Conservation (phyloP, 1,284 basidiomycete species). For the Apiotrichum porosum region DNA sequence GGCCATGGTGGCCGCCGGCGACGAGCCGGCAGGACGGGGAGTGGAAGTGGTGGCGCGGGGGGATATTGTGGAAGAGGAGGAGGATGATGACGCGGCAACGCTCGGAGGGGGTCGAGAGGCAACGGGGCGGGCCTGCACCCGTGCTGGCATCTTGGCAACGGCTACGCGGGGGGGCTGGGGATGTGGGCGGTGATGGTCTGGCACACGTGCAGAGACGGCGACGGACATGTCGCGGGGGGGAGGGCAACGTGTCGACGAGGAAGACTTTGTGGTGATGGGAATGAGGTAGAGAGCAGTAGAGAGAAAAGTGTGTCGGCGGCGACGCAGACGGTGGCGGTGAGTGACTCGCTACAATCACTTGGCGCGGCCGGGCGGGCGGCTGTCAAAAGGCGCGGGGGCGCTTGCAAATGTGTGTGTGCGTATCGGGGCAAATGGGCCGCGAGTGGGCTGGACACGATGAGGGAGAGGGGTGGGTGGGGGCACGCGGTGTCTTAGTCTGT, state of each 20-base stretch:
- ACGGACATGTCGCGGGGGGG: slow-evolving; percentile 8
- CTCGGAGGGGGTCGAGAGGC: neutral
- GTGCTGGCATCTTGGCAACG: slow-evolving; percentile 9
- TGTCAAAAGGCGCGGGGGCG: too few species aligned
- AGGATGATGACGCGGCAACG: slow-evolving; percentile 1
- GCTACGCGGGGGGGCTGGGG: neutral
- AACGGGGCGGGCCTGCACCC: neutral
- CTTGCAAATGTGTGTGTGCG: too few species aligned
- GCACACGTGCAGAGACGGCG: neutral
- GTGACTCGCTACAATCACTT: too few species aligned
- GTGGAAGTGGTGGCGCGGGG: neutral
- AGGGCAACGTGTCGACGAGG: neutral
- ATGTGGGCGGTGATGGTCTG: slow-evolving; percentile 3
- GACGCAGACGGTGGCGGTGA: too few species aligned
- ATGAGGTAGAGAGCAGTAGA: too few species aligned
- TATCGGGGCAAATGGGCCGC: too few species aligned
- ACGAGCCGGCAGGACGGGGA: neutral
- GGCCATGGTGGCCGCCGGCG: neutral
- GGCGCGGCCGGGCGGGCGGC: too few species aligned
- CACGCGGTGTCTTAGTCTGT: too few species aligned
- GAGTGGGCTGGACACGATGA: too few species aligned
- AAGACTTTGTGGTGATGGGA: too few species aligned
- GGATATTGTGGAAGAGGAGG: neutral
- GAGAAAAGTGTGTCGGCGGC: too few species aligned
- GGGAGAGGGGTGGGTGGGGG: too few species aligned